Evolutionary conservation across 257 asterid genomes (phyloP).

Genomic region (Solanum microdontum): DNA sequence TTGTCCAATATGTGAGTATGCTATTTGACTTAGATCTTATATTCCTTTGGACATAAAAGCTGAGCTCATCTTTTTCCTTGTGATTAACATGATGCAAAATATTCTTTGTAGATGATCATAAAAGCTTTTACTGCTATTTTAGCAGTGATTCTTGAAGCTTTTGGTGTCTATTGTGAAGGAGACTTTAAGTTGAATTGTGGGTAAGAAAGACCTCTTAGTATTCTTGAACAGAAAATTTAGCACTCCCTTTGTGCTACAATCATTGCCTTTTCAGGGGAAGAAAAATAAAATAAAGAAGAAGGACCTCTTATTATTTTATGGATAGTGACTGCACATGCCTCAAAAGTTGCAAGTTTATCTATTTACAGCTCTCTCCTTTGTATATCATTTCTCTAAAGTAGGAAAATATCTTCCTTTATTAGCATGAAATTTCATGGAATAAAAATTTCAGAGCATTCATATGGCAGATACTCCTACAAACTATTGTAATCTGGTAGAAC

Average conservation of each 20-base stretch:
- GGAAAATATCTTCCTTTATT: background rate
- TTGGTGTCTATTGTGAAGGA: conserved; percentile 93
- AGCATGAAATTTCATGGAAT: background rate
- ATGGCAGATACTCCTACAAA: background rate
- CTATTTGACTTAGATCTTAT: background rate
- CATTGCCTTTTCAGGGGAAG: background rate
- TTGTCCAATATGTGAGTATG: conserved; percentile 91
- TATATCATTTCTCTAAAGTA: background rate
- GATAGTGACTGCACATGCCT: background rate
- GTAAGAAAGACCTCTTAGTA: conserved; percentile 31
- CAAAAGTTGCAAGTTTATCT: background rate
- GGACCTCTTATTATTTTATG: background rate
- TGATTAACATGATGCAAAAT: conserved; percentile 4
- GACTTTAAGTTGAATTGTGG: conserved; percentile 94
- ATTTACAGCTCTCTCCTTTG: background rate
- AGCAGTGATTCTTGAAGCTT: conserved; percentile 92
- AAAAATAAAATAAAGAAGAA: background rate
- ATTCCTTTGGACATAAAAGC: background rate
- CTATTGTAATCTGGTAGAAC: background rate
- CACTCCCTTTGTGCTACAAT: background rate
- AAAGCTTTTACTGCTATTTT: conserved; percentile 77
- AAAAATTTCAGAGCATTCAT: background rate
- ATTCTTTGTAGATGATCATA: conserved; percentile 78
- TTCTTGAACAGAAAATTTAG: background rate
- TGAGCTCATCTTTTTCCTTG: conserved; percentile 1